Evolutionary conservation across 495 filamentous ascomycete species (phyloP).

Genomic region (Tuber melanosporum): DNA sequence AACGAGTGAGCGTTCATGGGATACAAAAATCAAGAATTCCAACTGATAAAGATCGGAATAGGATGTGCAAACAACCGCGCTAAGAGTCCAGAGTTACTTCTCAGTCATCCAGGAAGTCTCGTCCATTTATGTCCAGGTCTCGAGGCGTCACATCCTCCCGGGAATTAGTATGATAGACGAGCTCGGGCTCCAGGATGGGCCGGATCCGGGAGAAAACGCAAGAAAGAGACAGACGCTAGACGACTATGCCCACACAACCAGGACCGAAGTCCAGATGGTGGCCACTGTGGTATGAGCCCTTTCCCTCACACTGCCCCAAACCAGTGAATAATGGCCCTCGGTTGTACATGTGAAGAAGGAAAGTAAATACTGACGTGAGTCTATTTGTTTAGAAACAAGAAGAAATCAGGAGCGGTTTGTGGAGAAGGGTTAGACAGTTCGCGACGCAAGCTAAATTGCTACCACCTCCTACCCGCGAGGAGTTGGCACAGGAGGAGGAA

Average conservation of each 20-base stretch:
- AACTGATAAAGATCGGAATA: background rate
- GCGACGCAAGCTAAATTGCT: background rate
- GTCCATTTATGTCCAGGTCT: slow-evolving; percentile 8
- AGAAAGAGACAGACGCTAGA: background rate
- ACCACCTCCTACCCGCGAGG: background rate
- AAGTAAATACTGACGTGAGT: background rate
- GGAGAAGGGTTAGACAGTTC: background rate
- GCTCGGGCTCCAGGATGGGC: background rate
- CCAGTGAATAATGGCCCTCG: background rate
- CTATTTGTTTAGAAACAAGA: background rate
- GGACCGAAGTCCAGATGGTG: background rate
- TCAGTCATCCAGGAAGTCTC: slow-evolving; percentile 7
- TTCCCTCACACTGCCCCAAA: background rate
- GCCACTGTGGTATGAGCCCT: background rate
- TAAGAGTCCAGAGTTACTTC: slow-evolving; percentile 6
- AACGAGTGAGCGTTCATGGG: background rate
- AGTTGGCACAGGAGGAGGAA: background rate
- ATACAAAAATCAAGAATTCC: background rate
- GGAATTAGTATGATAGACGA: slow-evolving; percentile 10
- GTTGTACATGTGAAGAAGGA: background rate
- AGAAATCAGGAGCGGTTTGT: background rate
- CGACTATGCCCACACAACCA: background rate
- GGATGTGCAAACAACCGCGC: slow-evolving; percentile 3
- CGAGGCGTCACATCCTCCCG: slow-evolving; percentile 9
- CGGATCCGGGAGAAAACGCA: background rate